A percentile compares a stretch with the other conserved stretches of the same genome.
Evolutionary conservation across 2,329 filamentous ascomycete genomes (phyloP).

Genomic region (Trichoderma endophyticum): DNA sequence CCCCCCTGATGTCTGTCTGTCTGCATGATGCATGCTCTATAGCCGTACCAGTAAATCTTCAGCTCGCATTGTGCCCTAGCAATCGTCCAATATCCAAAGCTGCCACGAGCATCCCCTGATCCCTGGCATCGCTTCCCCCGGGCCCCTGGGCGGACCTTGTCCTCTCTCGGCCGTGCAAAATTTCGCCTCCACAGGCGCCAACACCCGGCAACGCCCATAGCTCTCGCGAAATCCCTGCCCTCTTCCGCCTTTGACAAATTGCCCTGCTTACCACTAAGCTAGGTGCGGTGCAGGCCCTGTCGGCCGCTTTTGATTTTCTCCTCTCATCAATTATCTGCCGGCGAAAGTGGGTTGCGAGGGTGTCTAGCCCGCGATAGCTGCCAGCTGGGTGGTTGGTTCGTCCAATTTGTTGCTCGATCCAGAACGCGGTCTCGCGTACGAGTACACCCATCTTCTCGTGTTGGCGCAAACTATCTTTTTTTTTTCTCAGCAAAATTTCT

Average conservation of each 20-base stretch:
- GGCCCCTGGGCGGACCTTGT: neutral
- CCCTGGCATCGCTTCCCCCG: neutral
- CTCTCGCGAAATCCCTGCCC: slow-evolving; percentile 5
- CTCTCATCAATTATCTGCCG: neutral
- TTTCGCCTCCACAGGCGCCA: slow-evolving; percentile 14
- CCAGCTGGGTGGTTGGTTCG: neutral
- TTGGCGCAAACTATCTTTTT: slow-evolving; percentile 4
- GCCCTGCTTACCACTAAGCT: slow-evolving; percentile 1
- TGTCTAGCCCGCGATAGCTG: neutral
- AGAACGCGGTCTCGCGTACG: slow-evolving; percentile 11
- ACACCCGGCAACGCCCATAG: neutral
- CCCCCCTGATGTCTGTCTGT: neutral
- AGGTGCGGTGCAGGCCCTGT: neutral
- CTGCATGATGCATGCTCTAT: neutral
- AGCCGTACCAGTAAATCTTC: neutral
- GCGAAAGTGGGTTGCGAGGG: neutral
- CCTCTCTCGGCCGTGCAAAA: slow-evolving; percentile 3
- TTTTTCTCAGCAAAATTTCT: neutral
- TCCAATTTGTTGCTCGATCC: neutral
- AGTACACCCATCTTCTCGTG: neutral
- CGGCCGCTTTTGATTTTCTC: neutral
- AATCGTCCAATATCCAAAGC: neutral
- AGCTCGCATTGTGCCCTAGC: neutral
- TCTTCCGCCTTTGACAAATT: neutral
- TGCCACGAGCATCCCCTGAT: slow-evolving; percentile 1